phyloP scores from a whole-genome alignment of 345 rosid genomes.

The Aquilaria malaccensis region DNA sequence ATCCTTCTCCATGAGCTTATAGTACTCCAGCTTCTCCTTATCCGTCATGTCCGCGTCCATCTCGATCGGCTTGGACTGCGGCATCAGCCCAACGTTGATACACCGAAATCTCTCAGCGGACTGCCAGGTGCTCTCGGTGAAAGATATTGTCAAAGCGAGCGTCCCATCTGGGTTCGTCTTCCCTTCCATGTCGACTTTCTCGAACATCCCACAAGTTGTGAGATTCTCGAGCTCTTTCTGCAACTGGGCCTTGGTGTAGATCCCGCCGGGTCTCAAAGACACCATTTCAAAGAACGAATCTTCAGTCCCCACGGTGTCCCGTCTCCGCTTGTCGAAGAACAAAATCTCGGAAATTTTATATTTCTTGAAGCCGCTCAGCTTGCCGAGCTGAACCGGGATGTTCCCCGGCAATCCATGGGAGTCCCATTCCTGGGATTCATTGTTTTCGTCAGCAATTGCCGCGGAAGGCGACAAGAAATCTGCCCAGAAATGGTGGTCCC shows the following conservation, averaged over 20 bases:
- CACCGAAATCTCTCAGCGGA: constrained; percentile 81
- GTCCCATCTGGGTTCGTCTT: constrained; percentile 84
- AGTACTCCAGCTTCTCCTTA: constrained; percentile 88
- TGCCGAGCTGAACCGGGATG: constrained; percentile 68
- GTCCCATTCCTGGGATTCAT: constrained; percentile 70
- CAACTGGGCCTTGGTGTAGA: constrained; percentile 76
- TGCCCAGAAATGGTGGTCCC: constrained; percentile 46
- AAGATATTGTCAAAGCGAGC: constrained; percentile 51
- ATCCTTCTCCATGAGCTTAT: constrained; percentile 76
- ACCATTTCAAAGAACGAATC: constrained; percentile 99
- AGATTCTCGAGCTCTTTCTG: constrained; percentile 85
- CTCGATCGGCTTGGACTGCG: constrained; percentile 74
- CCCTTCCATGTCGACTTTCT: constrained; percentile 87
- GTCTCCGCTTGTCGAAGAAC: constrained; percentile 60
- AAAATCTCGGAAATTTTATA: constrained; percentile 78
- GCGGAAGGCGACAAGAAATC: constrained; percentile 35
- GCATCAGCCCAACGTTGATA: constrained; percentile 84
- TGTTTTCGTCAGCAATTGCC: constrained; percentile 73
- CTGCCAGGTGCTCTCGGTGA: constrained; percentile 91
- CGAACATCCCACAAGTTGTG: constrained; percentile 97
- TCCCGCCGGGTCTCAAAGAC: constrained; percentile 67
- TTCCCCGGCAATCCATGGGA: constrained; percentile 88
- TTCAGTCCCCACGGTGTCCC: constrained; percentile 64
- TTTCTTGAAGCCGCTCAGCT: constrained; percentile 80
- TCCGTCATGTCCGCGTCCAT: constrained; percentile 97